Percentiles rank a stretch among this genome's conserved stretches.
Conservation (phyloP, 371 early-diverging fungal species). For the Mucor lusitanicus region DNA sequence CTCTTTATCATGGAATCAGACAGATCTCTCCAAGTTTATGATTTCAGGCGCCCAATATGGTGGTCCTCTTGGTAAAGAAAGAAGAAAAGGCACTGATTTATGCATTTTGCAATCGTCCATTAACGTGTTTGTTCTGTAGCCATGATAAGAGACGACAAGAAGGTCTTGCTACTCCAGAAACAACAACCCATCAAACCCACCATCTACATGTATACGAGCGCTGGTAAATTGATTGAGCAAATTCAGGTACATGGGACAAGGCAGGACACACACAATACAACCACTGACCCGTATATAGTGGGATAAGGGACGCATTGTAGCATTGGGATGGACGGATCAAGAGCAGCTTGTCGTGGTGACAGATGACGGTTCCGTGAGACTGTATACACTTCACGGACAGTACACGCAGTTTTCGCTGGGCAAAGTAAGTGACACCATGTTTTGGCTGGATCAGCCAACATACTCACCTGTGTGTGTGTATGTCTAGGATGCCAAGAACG, state of each 20-base stretch:
- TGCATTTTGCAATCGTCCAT: not conserved
- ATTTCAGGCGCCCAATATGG: constrained; percentile 87
- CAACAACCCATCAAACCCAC: constrained; percentile 76
- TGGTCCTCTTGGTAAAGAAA: constrained; percentile 95
- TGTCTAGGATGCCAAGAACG: constrained; percentile 76
- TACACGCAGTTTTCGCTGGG: constrained; percentile 85
- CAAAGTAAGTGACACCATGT: constrained; percentile 47
- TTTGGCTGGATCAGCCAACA: no score
- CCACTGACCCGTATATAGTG: constrained; percentile 53
- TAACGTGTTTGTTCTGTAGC: constrained; percentile 48
- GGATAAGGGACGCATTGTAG: constrained; percentile 89
- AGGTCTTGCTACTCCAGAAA: constrained; percentile 73
- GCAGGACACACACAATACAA: not conserved
- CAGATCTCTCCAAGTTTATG: constrained; percentile 81
- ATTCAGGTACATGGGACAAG: constrained; percentile 62
- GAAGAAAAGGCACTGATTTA: constrained; percentile 12
- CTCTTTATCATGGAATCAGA: constrained; percentile 83
- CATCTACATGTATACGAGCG: constrained; percentile 82
- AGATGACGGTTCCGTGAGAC: constrained; percentile 84
- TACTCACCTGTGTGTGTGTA: no score
- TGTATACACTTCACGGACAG: constrained; percentile 83
- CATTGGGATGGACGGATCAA: constrained; percentile 87
- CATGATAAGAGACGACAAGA: constrained; percentile 84
- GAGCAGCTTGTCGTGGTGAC: constrained; percentile 89
- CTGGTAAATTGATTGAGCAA: constrained; percentile 83